Percentiles rank a stretch among this genome's conserved stretches.
These are phyloP conservation scores for Apiospora sp. DNA, from an alignment of 2,329 filamentous ascomycete genomes.

Conservation along the genomic window DNA sequence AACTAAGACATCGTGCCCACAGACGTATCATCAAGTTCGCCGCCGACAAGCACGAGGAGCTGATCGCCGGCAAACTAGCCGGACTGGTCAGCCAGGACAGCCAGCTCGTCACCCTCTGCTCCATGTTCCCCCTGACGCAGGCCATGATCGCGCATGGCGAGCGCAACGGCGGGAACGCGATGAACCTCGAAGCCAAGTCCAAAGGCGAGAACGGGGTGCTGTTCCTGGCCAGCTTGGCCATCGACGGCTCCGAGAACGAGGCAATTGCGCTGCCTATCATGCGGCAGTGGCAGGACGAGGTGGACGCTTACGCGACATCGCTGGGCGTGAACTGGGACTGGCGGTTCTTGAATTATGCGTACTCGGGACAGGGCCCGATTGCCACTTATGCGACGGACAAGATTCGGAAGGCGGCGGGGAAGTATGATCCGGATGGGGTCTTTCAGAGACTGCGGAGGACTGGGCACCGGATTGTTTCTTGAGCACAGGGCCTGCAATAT, in stretches of 20 bases:
- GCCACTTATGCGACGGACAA: constrained; percentile 45
- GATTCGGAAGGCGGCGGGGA: constrained; percentile 39
- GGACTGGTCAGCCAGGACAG: constrained; percentile 36
- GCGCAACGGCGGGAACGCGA: background rate
- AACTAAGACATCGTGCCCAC: background rate
- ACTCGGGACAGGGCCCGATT: constrained; percentile 41
- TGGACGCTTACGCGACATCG: constrained; percentile 34
- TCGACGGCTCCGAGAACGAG: constrained; percentile 40
- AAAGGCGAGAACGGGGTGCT: constrained; percentile 22
- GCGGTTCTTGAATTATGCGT: constrained; percentile 49
- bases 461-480: background rate
- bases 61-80: constrained; percentile 38
- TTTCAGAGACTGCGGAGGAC: constrained; percentile 33
- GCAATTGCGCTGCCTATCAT: constrained; percentile 42
- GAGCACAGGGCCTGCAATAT: too few species aligned
- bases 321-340: constrained; percentile 37
- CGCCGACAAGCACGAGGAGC: constrained; percentile 40
- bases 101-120: constrained; percentile 38
- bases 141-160: constrained; percentile 16
- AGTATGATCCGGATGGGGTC: constrained; percentile 46
- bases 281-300: constrained; percentile 39
- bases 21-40: constrained; percentile 41
- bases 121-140: constrained; percentile 43
- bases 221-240: constrained; percentile 23
- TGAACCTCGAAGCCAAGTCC: constrained; percentile 14